A percentile compares a stretch with the other conserved stretches of the same genome.
Evolutionary conservation across 2,329 filamentous ascomycete genomes (phyloP).

Genomic region (Calonectria ilicicola): DNA sequence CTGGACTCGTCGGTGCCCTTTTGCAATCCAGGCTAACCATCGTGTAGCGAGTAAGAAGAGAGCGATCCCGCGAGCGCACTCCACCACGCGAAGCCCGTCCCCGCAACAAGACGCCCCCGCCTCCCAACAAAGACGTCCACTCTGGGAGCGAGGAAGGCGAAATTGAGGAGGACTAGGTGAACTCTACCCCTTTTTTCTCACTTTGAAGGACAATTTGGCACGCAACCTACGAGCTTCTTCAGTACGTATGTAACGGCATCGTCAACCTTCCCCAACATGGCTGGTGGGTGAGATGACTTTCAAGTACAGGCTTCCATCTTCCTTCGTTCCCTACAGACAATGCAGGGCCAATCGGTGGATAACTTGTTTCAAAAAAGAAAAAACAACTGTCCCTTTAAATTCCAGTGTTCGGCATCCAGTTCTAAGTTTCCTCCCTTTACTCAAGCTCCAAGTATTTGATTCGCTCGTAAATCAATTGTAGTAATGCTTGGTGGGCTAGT

Average conservation of each 20-base stretch:
- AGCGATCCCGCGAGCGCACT: conserved; percentile 71
- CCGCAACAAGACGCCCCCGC: conserved; percentile 68
- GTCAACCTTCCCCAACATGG: conserved; percentile 35
- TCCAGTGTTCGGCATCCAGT: conserved; percentile 27
- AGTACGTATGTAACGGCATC: conserved; percentile 46
- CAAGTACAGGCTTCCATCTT: conserved; percentile 41
- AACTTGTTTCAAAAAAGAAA: background rate
- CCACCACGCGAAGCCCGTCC: conserved; percentile 67
- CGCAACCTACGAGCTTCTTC: conserved; percentile 30
- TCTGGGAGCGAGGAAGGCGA: conserved; percentile 96
- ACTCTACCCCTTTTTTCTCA: conserved; percentile 13
- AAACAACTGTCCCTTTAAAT: conserved; percentile 1
- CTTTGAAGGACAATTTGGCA: conserved; percentile 17
- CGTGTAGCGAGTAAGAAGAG: conserved; percentile 67
- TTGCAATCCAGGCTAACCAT: conserved; percentile 41
- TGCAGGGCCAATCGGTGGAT: conserved; percentile 33
- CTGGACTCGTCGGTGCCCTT: background rate
- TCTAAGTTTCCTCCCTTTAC: conserved; percentile 39
- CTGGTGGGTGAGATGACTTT: conserved; percentile 45
- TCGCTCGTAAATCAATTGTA: conserved; percentile 29
- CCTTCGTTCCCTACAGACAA: conserved; percentile 3
- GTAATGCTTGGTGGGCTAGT: conserved; percentile 1
- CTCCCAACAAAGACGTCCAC: conserved; percentile 63
- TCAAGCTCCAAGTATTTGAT: conserved; percentile 34
- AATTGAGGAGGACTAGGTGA: conserved; percentile 79